Evolutionary conservation across 2,329 filamentous ascomycete species (phyloP), one percentile per base, ranked within the genome.

Genomic region (Aphanoascus verrucosus): DNA sequence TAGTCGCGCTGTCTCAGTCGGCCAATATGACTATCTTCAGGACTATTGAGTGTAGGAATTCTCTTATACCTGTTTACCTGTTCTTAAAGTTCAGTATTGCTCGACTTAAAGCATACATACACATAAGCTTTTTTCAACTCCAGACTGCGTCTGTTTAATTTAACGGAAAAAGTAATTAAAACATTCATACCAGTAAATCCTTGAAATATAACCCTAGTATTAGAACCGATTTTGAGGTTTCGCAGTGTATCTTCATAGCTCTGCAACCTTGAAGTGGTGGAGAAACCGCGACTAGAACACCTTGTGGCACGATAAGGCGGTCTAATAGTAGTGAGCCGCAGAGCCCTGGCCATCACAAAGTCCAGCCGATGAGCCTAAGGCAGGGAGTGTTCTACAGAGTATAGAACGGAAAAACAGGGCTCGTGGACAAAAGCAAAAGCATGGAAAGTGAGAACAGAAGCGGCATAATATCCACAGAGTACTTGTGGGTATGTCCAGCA

Each of bases 181-280:
- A 12, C 14, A 45, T 31, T 44, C 57, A 56, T 61, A 69, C 83
- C 83, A 15, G 83, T 86, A 65, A 86, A 86, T 1, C 83, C 83
- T 62, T 86, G 83, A 61, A 84, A 86, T 53, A 86, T 77, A 54
- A 86, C 83, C 49, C 76, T 74, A 0, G 83, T 86, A 63, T 85
- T 76, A 31, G 75, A 72, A 14, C 82, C 82, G 59, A 86, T 85
- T 59, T 78, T 83, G 55, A 86, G 71, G 61, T 86, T 85, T 2
- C 72, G 70, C 34, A 85, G 77, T 0, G 83, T 86, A 61, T 83
- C 77, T 48, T 77, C 76, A 65, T 83, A 83, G 20, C 60, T 60
- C 5, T 60, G 58, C 5, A 9, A 52, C 49, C 61, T 61, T 23
- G 61, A 57, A 8, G 65, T 66, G 2, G 62, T 67, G 5, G 68